Percentiles rank a stretch among this genome's conserved stretches.
phyloP scores from a whole-genome alignment of 495 filamentous ascomycete species.

The Aspergillus bridgeri region DNA sequence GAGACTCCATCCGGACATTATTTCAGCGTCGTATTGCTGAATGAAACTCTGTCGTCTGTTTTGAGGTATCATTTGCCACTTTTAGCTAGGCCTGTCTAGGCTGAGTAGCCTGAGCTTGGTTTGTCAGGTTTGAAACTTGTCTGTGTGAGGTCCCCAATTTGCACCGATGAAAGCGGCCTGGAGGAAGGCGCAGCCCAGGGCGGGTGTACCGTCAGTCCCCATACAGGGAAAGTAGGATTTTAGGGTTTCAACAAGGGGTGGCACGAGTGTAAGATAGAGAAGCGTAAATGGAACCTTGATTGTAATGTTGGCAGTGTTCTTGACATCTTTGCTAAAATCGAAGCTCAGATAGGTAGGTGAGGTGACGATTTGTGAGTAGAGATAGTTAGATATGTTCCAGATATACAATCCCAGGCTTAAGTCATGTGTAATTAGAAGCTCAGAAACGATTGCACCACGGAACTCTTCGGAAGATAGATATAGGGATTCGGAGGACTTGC shows the following conservation, averaged over 20 bases:
- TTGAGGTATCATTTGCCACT: no score
- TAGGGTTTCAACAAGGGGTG: slow-evolving; percentile 40
- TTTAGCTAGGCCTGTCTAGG: no score
- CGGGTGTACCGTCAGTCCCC: slow-evolving; percentile 24
- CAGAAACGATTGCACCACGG: slow-evolving; percentile 43
- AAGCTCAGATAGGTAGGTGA: slow-evolving; percentile 51
- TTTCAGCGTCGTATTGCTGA: no score
- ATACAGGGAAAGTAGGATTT: slow-evolving; percentile 54
- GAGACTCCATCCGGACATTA: no score
- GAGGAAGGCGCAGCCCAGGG: slow-evolving; percentile 53
- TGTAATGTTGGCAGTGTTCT: slow-evolving; percentile 31
- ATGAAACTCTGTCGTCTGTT: no score
- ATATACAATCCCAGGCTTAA: slow-evolving; percentile 41
- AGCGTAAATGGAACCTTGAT: slow-evolving; percentile 54
- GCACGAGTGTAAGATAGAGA: slow-evolving; percentile 49
- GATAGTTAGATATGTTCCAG: slow-evolving; percentile 44
- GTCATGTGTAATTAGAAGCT: slow-evolving; percentile 45
- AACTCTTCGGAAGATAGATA: slow-evolving; percentile 45
- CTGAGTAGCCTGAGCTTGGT: no score
- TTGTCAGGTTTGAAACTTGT: no score
- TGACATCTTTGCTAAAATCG: slow-evolving; percentile 34
- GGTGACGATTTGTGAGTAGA: slow-evolving; percentile 40
- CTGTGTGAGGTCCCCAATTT: slow-evolving; percentile 34
- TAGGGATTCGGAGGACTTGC: slow-evolving; percentile 45
- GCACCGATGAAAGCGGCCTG: slow-evolving; percentile 55